Evolutionary conservation across 2,329 filamentous ascomycete species (phyloP).

Genomic region (Arthroderma uncinatum): DNA sequence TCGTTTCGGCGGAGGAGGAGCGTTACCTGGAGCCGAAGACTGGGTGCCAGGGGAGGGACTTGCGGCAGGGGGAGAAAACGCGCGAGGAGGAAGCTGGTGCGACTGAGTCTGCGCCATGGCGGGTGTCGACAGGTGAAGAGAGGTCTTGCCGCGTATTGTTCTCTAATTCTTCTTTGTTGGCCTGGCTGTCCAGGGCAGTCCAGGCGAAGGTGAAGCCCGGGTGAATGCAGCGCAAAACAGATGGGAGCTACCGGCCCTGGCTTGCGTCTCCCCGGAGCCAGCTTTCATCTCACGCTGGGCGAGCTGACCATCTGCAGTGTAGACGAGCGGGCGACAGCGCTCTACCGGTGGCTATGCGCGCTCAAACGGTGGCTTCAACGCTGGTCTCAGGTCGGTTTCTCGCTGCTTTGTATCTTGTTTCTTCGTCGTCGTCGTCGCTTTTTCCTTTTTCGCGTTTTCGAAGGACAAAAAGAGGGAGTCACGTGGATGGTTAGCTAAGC

Average conservation of each 20-base stretch:
- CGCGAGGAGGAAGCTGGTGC: constrained; percentile 41
- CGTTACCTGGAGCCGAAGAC: constrained; percentile 38
- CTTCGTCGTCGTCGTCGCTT: not conserved
- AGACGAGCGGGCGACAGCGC: not conserved
- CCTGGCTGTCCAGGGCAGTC: not conserved
- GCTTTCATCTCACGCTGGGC: not conserved
- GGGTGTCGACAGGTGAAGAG: not conserved
- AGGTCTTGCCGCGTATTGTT: not conserved
- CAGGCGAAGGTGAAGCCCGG: not conserved
- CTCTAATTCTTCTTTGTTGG: not conserved
- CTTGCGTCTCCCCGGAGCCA: not conserved
- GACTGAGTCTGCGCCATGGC: constrained; percentile 52
- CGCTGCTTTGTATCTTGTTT: not conserved
- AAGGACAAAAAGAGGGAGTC: not conserved
- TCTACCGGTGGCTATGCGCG: too few relatives aligned
- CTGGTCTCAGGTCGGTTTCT: too few relatives aligned
- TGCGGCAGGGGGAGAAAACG: constrained; percentile 53
- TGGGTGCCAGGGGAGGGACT: constrained; percentile 46
- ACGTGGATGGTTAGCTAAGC: not conserved
- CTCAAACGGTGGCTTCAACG: too few relatives aligned
- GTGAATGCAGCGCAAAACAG: constrained; percentile 14
- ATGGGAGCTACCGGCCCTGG: not conserved
- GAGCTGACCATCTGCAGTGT: not conserved
- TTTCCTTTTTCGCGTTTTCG: not conserved
- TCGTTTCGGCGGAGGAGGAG: constrained; percentile 58